These are phyloP conservation scores for Quercus bicolor DNA, from an alignment of 306 rosid genomes.

Conservation along the genomic window DNA sequence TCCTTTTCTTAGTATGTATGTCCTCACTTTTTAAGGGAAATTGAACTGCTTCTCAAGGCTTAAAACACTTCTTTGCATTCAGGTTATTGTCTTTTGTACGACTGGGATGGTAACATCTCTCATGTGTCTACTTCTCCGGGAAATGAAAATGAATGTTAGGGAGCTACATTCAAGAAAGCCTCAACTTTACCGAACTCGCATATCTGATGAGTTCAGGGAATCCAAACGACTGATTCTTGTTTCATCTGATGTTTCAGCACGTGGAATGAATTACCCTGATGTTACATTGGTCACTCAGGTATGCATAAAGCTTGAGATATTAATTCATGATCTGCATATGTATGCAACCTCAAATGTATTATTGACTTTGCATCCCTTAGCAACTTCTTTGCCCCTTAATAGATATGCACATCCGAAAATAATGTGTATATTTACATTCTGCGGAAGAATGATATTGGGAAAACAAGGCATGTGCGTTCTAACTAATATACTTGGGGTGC, in stretches of 20 bases:
- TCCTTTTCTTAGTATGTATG: slow-evolving; percentile 9
- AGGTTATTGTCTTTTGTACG: slow-evolving; percentile 89
- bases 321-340: background rate
- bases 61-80: slow-evolving; percentile 28
- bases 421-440: background rate
- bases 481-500: too few species aligned
- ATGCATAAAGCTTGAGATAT: background rate
- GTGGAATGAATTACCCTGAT: slow-evolving; percentile 94
- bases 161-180: slow-evolving; percentile 95
- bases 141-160: slow-evolving; percentile 86
- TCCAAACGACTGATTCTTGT: slow-evolving; percentile 75
- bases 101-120: slow-evolving; percentile 87
- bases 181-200: slow-evolving; percentile 72
- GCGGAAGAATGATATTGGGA: too few species aligned
- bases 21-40: background rate
- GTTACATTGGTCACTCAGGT: slow-evolving; percentile 95
- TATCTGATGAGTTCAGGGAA: slow-evolving; percentile 83
- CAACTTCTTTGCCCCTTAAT: background rate
- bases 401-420: background rate
- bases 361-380: background rate
- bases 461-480: too few species aligned
- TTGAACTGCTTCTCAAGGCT: too few species aligned
- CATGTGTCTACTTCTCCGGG: slow-evolving; percentile 61
- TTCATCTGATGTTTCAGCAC: slow-evolving; percentile 88
- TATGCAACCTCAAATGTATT: background rate